phyloP scores from a whole-genome alignment of 2,329 filamentous ascomycete genomes.

The Fusarium redolens region DNA sequence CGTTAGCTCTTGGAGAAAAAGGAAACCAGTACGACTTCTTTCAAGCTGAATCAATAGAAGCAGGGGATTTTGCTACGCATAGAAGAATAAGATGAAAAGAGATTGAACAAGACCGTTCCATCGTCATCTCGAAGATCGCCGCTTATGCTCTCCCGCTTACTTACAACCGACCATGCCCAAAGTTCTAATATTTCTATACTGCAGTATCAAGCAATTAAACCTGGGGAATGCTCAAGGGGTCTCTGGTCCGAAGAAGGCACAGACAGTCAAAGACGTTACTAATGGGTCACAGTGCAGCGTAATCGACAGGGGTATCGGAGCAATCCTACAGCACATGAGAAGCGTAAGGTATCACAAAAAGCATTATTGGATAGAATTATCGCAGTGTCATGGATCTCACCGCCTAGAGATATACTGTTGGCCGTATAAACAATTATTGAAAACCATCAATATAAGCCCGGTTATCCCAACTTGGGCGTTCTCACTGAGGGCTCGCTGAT shows the following conservation, averaged over 20 bases:
- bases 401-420: constrained; percentile 1
- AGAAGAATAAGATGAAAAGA: background rate
- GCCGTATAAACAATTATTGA: background rate
- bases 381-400: background rate
- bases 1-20: background rate
- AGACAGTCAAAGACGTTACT: constrained; percentile 8
- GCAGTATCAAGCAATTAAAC: constrained; percentile 28
- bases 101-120: background rate
- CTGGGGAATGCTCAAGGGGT: constrained; percentile 43
- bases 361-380: constrained; percentile 8
- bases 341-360: constrained; percentile 4
- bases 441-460: background rate
- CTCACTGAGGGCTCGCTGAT: constrained; percentile 2
- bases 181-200: background rate
- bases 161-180: background rate
- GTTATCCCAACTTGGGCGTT: background rate
- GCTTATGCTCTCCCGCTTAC: constrained; percentile 21
- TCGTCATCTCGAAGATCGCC: background rate
- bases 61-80: background rate
- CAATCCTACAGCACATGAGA: constrained; percentile 13
- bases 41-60: background rate
- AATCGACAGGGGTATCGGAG: constrained; percentile 38
- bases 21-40: background rate
- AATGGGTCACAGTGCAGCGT: constrained; percentile 28
- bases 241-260: constrained; percentile 23